These are phyloP conservation scores for Leccinum holopus DNA, from an alignment of 1,284 basidiomycete species.

Conservation along the genomic window DNA sequence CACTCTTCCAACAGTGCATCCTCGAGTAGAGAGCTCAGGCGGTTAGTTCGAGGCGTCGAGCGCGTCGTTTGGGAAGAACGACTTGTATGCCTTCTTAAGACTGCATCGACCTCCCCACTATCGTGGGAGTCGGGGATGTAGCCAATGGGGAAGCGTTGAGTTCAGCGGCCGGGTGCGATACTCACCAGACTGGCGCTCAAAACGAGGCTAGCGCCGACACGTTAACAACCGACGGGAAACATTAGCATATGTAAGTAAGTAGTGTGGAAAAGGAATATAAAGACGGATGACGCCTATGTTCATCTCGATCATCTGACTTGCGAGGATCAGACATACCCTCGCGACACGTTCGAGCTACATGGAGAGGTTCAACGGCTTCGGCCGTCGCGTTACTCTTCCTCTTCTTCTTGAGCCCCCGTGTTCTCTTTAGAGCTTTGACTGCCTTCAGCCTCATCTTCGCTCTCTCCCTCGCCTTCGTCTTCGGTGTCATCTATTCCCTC, in stretches of 20 bases:
- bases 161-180: too few relatives aligned
- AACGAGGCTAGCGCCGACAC: not conserved
- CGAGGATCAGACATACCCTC: conserved; percentile 66
- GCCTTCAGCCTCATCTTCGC: not conserved
- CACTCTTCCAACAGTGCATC: conserved; percentile 33
- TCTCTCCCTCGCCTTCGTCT: not conserved
- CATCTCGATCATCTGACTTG: conserved; percentile 74
- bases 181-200: too few relatives aligned
- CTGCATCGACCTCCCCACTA: conserved; percentile 21
- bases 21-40: conserved; percentile 41
- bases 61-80: conserved; percentile 34
- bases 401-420: not conserved
- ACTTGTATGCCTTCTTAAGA: conserved; percentile 40
- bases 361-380: conserved; percentile 38
- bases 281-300: conserved; percentile 42
- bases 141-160: too few relatives aligned
- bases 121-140: too few relatives aligned
- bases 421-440: not conserved
- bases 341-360: conserved; percentile 82
- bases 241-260: not conserved
- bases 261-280: not conserved
- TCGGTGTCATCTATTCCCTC: not conserved
- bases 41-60: conserved; percentile 18
- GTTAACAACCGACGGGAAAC: not conserved
- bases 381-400: conserved; percentile 29